These are phyloP conservation scores for Parastagonospora nodorum DNA, from an alignment of 2,329 filamentous ascomycete species.

Conservation along the genomic window DNA sequence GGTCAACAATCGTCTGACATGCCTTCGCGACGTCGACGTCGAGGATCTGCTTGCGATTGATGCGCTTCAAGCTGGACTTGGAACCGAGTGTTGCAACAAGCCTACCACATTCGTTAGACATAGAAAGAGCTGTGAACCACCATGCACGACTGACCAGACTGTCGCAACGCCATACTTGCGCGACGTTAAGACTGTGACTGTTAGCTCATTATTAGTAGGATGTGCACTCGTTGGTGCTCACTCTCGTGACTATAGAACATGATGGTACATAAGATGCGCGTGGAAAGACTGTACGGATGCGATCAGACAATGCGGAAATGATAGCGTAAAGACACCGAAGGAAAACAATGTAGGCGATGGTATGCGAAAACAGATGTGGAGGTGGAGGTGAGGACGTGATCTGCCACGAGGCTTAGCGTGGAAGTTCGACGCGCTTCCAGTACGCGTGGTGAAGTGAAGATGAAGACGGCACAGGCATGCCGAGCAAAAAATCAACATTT, in stretches of 20 bases:
- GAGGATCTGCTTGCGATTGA: conserved; percentile 85
- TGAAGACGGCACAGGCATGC: neutral
- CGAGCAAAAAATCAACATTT: neutral
- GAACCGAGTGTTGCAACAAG: conserved; percentile 86
- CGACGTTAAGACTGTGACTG: conserved; percentile 71
- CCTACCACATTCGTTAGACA: conserved; percentile 60
- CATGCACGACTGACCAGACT: conserved; percentile 71
- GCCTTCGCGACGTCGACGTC: conserved; percentile 86
- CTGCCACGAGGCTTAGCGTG: conserved; percentile 15
- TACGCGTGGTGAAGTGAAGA: conserved; percentile 27
- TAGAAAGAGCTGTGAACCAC: neutral
- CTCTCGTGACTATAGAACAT: conserved; percentile 99
- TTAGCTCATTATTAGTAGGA: conserved; percentile 22
- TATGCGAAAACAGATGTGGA: neutral
- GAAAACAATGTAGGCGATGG: neutral
- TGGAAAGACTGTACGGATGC: conserved; percentile 1
- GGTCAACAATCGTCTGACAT: conserved; percentile 84
- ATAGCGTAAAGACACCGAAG: neutral
- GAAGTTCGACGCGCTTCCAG: conserved; percentile 17
- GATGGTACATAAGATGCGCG: conserved; percentile 23
- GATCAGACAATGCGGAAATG: conserved; percentile 4
- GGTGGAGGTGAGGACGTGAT: conserved; percentile 2
- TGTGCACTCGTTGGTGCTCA: conserved; percentile 50
- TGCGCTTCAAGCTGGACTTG: conserved; percentile 70
- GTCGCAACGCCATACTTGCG: conserved; percentile 91